phyloP scores from a whole-genome alignment of 768 basidiomycete genomes.

The Naganishia onofrii region DNA sequence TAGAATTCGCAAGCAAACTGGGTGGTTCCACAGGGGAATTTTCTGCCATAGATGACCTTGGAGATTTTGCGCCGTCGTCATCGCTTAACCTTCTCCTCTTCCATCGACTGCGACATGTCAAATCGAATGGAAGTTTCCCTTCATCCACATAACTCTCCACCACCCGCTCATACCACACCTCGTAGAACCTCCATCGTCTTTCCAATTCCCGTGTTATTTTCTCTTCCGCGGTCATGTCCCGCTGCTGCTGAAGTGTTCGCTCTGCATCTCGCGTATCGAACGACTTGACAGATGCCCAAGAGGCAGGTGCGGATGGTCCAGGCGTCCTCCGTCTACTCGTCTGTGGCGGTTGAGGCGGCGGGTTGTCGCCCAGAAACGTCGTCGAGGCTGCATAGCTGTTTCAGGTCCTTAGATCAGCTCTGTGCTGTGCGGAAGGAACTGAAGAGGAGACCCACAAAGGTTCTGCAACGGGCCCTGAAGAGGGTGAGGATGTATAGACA shows the following conservation, averaged over 20 bases:
- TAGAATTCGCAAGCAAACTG: neutral
- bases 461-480: neutral
- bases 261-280: neutral
- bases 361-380: neutral
- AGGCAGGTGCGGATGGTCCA: constrained; percentile 12
- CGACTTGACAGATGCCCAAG: constrained; percentile 6
- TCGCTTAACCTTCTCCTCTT: neutral
- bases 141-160: constrained; percentile 2
- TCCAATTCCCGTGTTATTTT: neutral
- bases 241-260: neutral
- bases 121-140: constrained; percentile 1
- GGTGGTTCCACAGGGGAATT: neutral
- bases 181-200: constrained; percentile 5
- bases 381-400: neutral
- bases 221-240: neutral
- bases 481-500: neutral
- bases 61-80: neutral
- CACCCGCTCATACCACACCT: constrained; percentile 12
- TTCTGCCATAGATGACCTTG: neutral
- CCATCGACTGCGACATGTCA: neutral
- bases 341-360: neutral
- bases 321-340: neutral
- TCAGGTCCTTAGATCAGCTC: neutral
- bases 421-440: neutral
- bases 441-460: neutral